phyloP scores from a whole-genome alignment of 169 alveolate species.

The Eimeria sp. region DNA sequence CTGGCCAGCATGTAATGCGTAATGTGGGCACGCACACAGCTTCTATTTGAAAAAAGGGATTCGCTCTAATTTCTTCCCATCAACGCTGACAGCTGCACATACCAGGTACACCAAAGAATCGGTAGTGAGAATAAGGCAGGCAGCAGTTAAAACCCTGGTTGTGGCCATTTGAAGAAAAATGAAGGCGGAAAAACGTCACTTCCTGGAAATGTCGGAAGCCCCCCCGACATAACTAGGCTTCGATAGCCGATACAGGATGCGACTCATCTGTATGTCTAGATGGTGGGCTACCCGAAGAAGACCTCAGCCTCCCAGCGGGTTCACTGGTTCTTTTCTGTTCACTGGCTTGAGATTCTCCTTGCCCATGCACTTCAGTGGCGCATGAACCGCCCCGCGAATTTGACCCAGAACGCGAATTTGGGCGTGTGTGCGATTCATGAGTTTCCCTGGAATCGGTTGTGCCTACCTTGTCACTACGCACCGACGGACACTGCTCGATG shows the following conservation, averaged over 20 bases:
- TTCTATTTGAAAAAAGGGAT: neutral
- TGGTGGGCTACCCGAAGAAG: conserved; percentile 20
- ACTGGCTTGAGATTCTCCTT: neutral
- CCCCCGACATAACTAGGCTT: neutral
- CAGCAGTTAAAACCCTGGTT: conserved; percentile 46
- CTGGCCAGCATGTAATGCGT: neutral
- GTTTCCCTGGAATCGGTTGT: conserved; percentile 36
- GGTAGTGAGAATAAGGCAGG: neutral
- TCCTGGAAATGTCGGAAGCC: neutral
- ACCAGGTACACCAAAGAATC: neutral
- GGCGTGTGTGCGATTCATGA: conserved; percentile 59
- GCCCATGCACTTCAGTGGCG: conserved; percentile 3
- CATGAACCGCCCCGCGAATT: conserved; percentile 6
- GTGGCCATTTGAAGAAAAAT: neutral
- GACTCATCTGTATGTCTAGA: neutral
- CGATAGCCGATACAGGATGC: conserved; percentile 31
- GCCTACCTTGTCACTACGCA: conserved; percentile 53
- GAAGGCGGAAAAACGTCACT: conserved; percentile 17
- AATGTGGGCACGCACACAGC: neutral
- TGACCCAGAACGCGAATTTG: conserved; percentile 38
- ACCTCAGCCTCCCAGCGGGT: conserved; percentile 24
- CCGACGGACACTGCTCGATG: conserved; percentile 25
- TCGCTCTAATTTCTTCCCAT: neutral
- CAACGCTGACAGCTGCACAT: conserved; percentile 1
- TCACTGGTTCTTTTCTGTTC: conserved; percentile 42